Percentiles rank a stretch among this genome's conserved stretches.
Conservation (phyloP, 495 filamentous ascomycete genomes). For the Bathelium albidoporum region DNA sequence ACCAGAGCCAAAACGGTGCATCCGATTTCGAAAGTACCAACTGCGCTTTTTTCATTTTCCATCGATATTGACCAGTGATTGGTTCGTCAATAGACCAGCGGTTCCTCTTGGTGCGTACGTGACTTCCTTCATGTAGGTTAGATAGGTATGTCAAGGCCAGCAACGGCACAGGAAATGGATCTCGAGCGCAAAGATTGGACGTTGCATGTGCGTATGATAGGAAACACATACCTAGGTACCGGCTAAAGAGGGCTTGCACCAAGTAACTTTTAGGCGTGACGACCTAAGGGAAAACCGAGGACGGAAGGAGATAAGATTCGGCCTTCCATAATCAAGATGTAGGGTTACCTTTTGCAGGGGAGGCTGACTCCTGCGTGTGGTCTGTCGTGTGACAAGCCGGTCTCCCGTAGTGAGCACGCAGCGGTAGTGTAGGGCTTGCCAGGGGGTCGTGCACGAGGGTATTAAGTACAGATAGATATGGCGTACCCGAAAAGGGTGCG, state of each 20-base stretch:
- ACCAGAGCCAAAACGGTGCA: not conserved
- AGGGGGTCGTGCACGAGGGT: not conserved
- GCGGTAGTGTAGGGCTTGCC: not conserved
- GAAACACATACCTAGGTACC: not conserved
- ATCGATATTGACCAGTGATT: not conserved
- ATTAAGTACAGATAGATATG: not conserved
- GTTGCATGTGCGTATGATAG: not conserved
- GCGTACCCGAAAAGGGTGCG: not conserved
- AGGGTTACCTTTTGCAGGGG: not conserved
- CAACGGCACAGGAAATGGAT: not conserved
- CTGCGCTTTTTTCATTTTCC: not conserved
- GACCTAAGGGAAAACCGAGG: slow-evolving; percentile 60
- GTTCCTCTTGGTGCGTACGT: not conserved
- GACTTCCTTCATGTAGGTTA: not conserved
- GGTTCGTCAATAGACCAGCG: not conserved
- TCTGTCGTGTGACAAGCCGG: not conserved
- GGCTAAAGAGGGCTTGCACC: not conserved
- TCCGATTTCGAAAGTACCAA: not conserved
- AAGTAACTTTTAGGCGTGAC: not conserved
- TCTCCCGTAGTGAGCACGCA: not conserved
- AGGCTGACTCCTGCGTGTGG: not conserved
- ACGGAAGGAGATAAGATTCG: slow-evolving; percentile 58
- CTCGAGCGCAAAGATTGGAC: not conserved
- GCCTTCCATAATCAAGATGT: not conserved
- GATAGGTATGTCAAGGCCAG: not conserved